phyloP scores from a whole-genome alignment of 1,139 yeast genomes.

The Taphrina pruni region DNA sequence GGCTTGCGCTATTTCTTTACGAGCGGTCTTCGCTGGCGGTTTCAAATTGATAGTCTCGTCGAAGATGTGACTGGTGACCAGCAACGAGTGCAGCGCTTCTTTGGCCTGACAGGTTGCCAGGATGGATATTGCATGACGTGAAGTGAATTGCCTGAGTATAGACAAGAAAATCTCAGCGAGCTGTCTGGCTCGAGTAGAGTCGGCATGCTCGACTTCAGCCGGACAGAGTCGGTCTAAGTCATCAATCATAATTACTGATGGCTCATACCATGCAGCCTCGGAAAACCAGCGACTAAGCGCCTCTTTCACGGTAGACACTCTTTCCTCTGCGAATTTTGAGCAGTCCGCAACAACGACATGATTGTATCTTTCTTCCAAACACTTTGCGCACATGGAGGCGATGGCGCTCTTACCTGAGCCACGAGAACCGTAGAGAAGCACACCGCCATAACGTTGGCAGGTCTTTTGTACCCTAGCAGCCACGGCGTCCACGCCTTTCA shows the following conservation, averaged over 20 bases:
- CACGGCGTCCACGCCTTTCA: conserved; percentile 66
- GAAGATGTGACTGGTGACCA: conserved; percentile 68
- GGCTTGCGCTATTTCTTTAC: conserved; percentile 61
- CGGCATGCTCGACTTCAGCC: conserved; percentile 71
- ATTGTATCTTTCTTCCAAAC: not conserved
- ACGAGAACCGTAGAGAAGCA: conserved; percentile 70
- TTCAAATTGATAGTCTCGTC: conserved; percentile 67
- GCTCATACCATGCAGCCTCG: conserved; percentile 78
- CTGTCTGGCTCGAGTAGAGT: conserved; percentile 65
- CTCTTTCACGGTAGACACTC: conserved; percentile 14
- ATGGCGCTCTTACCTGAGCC: conserved; percentile 71
- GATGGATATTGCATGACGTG: conserved; percentile 56
- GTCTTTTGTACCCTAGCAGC: conserved; percentile 57
- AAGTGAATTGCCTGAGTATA: conserved; percentile 54
- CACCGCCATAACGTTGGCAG: conserved; percentile 61
- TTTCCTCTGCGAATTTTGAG: conserved; percentile 21
- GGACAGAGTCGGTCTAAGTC: conserved; percentile 79
- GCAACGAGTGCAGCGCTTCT: conserved; percentile 66
- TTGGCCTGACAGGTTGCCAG: conserved; percentile 67
- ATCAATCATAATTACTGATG: conserved; percentile 75
- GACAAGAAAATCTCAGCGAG: conserved; percentile 58
- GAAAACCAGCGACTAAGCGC: conserved; percentile 54
- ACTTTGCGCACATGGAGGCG: not conserved
- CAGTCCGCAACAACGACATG: conserved; percentile 27
- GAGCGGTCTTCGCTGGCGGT: conserved; percentile 72